Evolutionary conservation across 257 asterid species (phyloP).

Genomic region (Solanum sejunctum): DNA sequence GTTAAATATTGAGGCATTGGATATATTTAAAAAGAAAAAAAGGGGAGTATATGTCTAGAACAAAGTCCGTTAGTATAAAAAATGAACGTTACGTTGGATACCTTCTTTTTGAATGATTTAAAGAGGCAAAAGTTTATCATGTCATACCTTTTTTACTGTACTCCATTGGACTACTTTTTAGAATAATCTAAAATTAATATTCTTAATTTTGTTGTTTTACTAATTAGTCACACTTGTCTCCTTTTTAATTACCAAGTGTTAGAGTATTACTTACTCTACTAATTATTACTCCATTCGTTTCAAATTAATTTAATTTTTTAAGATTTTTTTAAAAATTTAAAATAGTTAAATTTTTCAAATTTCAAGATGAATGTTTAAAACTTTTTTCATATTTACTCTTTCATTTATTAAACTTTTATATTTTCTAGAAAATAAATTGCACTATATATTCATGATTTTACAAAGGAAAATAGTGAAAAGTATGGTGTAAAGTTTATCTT

Average conservation of each 20-base stretch:
- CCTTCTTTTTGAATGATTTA: slow-evolving; percentile 18
- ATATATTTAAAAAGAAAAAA: slow-evolving; percentile 2
- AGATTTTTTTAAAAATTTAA: too few species aligned
- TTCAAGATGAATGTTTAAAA: too few species aligned
- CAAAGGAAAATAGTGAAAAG: too few species aligned
- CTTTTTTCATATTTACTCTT: too few species aligned
- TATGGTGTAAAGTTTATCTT: too few species aligned
- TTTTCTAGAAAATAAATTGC: too few species aligned
- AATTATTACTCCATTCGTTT: neutral
- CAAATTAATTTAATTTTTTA: too few species aligned
- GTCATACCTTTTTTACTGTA: slow-evolving; percentile 1
- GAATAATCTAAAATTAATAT: neutral
- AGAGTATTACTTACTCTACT: neutral
- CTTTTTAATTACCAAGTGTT: neutral
- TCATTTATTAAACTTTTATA: too few species aligned
- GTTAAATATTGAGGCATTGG: slow-evolving; percentile 21
- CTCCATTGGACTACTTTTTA: slow-evolving; percentile 8
- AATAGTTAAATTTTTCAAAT: too few species aligned
- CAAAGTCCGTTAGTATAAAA: neutral
- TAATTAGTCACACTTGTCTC: neutral
- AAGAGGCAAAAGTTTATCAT: neutral
- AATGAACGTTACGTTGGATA: slow-evolving; percentile 36
- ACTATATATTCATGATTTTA: too few species aligned
- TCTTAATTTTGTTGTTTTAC: neutral
- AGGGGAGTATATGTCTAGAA: neutral